phyloP scores from a whole-genome alignment of 2,329 filamentous ascomycete species.

The Penicillium sp. region DNA sequence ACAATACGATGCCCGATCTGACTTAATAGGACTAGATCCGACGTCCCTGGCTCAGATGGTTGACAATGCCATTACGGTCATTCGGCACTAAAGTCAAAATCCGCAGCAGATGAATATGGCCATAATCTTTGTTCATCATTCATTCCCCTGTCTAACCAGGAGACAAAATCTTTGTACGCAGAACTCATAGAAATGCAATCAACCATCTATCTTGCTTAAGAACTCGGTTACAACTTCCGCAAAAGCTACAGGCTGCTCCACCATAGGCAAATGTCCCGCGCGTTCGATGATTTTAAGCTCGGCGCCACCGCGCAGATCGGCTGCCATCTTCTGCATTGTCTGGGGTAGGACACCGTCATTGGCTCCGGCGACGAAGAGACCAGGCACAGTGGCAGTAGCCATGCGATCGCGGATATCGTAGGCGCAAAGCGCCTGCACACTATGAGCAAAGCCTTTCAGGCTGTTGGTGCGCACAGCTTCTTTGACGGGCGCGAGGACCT shows the following conservation, averaged over 20 bases:
- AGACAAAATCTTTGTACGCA: not conserved
- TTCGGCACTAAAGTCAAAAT: not conserved
- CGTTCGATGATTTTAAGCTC: constrained; percentile 65
- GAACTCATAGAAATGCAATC: constrained; percentile 13
- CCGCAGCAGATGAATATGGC: not conserved
- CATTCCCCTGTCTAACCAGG: constrained; percentile 1
- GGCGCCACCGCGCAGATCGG: constrained; percentile 55
- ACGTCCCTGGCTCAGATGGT: not conserved
- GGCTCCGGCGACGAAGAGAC: constrained; percentile 69
- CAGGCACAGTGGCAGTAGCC: constrained; percentile 39
- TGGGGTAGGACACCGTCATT: constrained; percentile 72
- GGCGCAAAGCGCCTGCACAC: constrained; percentile 63
- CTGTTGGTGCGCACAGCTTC: constrained; percentile 69
- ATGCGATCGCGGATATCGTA: constrained; percentile 52
- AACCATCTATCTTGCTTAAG: constrained; percentile 38
- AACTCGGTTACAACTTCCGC: constrained; percentile 63
- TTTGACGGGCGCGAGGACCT: constrained; percentile 57
- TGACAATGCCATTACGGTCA: not conserved
- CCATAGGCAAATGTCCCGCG: constrained; percentile 82
- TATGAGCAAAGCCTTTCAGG: constrained; percentile 73
- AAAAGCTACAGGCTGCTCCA: constrained; percentile 69
- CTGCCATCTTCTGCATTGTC: constrained; percentile 74
- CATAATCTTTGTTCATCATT: not conserved
- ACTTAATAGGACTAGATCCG: no score
- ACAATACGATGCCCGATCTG: no score